phyloP scores from a whole-genome alignment of 139 green algal species.

The Chlorella sp. region DNA sequence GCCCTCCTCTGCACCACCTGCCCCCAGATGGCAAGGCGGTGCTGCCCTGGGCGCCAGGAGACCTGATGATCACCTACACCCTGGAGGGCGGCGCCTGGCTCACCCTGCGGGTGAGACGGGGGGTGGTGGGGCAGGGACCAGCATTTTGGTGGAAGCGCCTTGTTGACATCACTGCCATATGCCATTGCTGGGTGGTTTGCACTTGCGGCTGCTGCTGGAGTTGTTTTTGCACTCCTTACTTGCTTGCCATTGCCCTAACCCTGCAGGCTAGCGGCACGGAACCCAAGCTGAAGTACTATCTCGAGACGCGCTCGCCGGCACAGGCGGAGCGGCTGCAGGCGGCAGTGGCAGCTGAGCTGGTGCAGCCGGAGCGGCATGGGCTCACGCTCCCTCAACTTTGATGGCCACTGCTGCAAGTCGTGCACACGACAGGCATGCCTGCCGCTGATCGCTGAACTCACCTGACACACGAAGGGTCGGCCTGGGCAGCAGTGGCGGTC shows the following conservation, averaged over 20 bases:
- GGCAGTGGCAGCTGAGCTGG: constrained; percentile 50
- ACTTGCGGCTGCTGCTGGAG: no score
- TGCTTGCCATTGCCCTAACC: no score
- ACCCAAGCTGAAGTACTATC: constrained; percentile 82
- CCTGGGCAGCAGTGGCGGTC: no score
- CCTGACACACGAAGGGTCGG: no score
- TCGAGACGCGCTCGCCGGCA: constrained; percentile 49
- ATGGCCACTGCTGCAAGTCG: neutral
- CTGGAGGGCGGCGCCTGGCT: constrained; percentile 55
- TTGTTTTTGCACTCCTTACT: no score
- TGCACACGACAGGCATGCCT: neutral
- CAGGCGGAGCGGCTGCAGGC: constrained; percentile 45
- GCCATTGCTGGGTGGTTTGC: no score
- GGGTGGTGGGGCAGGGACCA: no score
- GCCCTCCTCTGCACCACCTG: neutral
- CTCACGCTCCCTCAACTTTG: constrained; percentile 22
- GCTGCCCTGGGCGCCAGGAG: constrained; percentile 69
- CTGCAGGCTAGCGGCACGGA: constrained; percentile 64
- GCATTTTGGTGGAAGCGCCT: no score
- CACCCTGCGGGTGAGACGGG: constrained; percentile 64
- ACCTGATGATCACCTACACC: constrained; percentile 78
- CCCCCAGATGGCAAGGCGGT: constrained; percentile 36
- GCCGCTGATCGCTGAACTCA: neutral
- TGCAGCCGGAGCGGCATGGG: constrained; percentile 33
- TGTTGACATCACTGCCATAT: no score